These are phyloP conservation scores for Cokeromyces recurvatus DNA, from an alignment of 371 early-diverging fungal species.

Conservation along the genomic window DNA sequence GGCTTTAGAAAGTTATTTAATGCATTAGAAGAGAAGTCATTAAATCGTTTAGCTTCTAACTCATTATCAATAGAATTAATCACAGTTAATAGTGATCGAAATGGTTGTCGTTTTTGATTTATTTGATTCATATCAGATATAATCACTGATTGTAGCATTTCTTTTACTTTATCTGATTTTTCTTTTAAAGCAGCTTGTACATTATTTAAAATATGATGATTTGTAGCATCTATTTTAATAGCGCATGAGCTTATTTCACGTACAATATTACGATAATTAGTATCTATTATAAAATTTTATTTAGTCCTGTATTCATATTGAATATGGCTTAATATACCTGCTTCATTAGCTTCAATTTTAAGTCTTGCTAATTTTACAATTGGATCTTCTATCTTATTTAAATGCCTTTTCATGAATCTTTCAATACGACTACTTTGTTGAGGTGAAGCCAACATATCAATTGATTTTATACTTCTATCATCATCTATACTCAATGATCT, in stretches of 20 bases:
- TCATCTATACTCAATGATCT: conserved; percentile 22
- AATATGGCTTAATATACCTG: conserved; percentile 7
- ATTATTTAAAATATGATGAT: conserved; percentile 15
- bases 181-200: conserved; percentile 16
- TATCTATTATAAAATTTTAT: conserved; percentile 6
- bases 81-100: not conserved
- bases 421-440: conserved; percentile 22
- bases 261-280: conserved; percentile 25
- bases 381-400: conserved; percentile 19
- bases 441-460: too few relatives aligned
- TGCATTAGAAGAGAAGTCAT: not conserved
- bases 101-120: conserved; percentile 7
- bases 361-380: conserved; percentile 18
- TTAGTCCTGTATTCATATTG: not conserved
- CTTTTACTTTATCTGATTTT: conserved; percentile 10
- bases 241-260: conserved; percentile 19
- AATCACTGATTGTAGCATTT: conserved; percentile 7
- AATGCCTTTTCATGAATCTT: conserved; percentile 22
- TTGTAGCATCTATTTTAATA: conserved; percentile 17
- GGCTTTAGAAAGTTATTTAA: conserved; percentile 9
- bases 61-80: conserved; percentile 5
- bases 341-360: conserved; percentile 24
- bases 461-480: conserved; percentile 1
- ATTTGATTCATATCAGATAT: conserved; percentile 7
- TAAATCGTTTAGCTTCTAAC: conserved; percentile 6